Conservation (phyloP, 805 yeast genomes). For the Zygotorulaspora sp. region DNA sequence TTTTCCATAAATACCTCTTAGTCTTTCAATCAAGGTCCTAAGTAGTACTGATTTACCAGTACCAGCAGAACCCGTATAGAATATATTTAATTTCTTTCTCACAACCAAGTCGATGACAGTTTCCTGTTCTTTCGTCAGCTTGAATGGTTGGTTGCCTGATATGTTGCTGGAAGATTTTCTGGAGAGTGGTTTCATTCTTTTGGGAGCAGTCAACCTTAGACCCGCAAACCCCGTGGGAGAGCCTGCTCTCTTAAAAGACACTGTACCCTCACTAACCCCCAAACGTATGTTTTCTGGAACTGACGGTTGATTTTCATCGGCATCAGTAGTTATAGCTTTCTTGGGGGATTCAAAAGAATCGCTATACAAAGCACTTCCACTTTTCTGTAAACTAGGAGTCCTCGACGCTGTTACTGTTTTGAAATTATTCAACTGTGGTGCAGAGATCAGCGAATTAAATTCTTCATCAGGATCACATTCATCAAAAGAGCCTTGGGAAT, state of each 20-base stretch:
- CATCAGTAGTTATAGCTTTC: conserved; percentile 11
- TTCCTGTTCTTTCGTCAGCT: conserved; percentile 46
- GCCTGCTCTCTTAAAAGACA: conserved; percentile 13
- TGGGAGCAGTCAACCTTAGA: conserved; percentile 16
- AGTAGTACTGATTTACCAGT: conserved; percentile 78
- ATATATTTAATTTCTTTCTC: conserved; percentile 48
- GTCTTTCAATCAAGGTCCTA: conserved; percentile 54
- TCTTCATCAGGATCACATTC: conserved; percentile 30
- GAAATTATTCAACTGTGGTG: conserved; percentile 26
- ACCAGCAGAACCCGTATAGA: conserved; percentile 83
- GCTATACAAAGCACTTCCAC: conserved; percentile 10
- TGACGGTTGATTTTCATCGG: conserved; percentile 18
- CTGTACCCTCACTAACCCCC: background rate
- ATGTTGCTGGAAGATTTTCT: conserved; percentile 12
- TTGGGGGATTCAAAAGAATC: conserved; percentile 1
- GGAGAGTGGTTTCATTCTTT: conserved; percentile 14
- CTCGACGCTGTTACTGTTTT: conserved; percentile 14
- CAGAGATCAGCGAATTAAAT: conserved; percentile 18
- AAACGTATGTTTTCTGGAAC: conserved; percentile 11
- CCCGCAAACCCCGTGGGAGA: conserved; percentile 18
- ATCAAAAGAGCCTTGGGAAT: conserved; percentile 34
- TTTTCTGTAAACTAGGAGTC: conserved; percentile 12
- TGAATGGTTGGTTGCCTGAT: conserved; percentile 6
- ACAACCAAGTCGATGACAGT: conserved; percentile 50
- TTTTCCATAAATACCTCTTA: conserved; percentile 42